These are phyloP conservation scores for Rosa lucieae DNA, from an alignment of 306 rosid species.

Conservation along the genomic window DNA sequence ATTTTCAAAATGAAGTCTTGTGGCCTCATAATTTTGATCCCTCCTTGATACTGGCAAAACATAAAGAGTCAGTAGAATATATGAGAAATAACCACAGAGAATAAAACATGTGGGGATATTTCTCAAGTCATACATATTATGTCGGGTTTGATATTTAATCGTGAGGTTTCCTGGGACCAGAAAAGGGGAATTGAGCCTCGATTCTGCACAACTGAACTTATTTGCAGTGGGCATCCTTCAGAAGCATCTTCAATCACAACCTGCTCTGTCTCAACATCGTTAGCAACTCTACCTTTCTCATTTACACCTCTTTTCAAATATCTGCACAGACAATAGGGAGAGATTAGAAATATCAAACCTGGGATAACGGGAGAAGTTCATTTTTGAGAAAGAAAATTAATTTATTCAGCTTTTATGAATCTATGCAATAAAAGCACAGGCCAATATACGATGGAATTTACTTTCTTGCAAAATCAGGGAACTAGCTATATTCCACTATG, in stretches of 20 bases:
- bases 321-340: constrained; percentile 47
- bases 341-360: not conserved
- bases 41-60: constrained; percentile 59
- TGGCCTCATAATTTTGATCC: constrained; percentile 70
- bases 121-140: constrained; percentile 63
- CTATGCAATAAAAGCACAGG: not conserved
- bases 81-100: constrained; percentile 15
- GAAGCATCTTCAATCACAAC: constrained; percentile 60
- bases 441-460: not conserved
- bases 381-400: constrained; percentile 2
- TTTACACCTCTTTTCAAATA: constrained; percentile 94
- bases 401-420: not conserved
- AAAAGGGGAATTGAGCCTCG: constrained; percentile 98
- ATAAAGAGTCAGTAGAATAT: constrained; percentile 30
- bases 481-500: not conserved
- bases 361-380: not conserved
- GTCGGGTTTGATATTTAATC: constrained; percentile 76
- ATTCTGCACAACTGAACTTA: constrained; percentile 89
- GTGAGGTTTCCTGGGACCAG: constrained; percentile 98
- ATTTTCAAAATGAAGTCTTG: constrained; percentile 93
- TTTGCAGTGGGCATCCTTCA: constrained; percentile 62
- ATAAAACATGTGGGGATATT: constrained; percentile 5
- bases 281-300: constrained; percentile 96
- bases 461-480: constrained; percentile 9
- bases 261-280: constrained; percentile 98